Evolutionary conservation across 1,284 basidiomycete species (phyloP).

Genomic region (Bondarzewia mesenterica): DNA sequence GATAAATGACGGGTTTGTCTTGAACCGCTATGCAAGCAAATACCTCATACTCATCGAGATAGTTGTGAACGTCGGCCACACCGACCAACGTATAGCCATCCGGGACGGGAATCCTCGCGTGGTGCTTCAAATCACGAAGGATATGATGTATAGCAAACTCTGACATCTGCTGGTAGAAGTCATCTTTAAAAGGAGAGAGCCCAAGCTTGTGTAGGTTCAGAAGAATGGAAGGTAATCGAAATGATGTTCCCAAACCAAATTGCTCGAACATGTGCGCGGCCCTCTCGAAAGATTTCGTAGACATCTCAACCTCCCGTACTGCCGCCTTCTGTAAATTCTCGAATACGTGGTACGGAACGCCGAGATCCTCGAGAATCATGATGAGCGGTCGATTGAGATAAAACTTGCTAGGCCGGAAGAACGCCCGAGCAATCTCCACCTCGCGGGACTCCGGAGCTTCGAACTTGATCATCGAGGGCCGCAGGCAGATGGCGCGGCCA

Average conservation of each 20-base stretch:
- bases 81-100: conserved; percentile 60
- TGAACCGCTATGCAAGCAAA: conserved; percentile 45
- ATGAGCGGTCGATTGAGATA: conserved; percentile 66
- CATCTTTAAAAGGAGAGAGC: conserved; percentile 23
- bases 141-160: conserved; percentile 50
- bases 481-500: conserved; percentile 38
- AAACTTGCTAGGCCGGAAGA: conserved; percentile 47
- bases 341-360: conserved; percentile 47
- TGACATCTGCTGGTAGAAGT: conserved; percentile 46
- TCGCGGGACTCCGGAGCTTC: conserved; percentile 33
- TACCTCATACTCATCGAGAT: conserved; percentile 42
- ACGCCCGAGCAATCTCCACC: conserved; percentile 59
- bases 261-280: conserved; percentile 40
- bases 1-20: conserved; percentile 31
- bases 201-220: conserved; percentile 39
- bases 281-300: conserved; percentile 32
- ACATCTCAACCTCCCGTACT: conserved; percentile 35
- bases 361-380: conserved; percentile 54
- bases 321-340: conserved; percentile 45
- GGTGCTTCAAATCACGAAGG: conserved; percentile 59
- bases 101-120: conserved; percentile 58
- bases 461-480: conserved; percentile 61
- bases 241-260: conserved; percentile 34
- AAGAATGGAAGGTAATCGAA: conserved; percentile 26
- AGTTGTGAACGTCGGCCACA: conserved; percentile 52